Base-by-base conservation (phyloP, 2,329 filamentous ascomycete species). In the Monosporascus ibericus region DNA sequence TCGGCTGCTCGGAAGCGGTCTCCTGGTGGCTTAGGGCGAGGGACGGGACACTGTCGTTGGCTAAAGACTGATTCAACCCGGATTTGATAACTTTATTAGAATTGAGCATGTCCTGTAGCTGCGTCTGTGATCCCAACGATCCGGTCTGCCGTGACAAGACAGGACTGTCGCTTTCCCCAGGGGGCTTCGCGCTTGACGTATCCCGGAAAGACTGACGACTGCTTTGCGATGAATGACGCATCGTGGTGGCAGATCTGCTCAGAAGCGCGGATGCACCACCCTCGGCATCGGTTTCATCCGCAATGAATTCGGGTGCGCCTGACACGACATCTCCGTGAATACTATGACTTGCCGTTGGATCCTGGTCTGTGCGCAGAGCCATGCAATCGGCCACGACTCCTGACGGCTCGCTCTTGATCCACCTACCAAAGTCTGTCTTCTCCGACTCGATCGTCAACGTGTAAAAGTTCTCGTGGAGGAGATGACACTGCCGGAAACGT, bases 401-500 rank as follows among this genome's bases (percentile, higher is more conserved):
- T 1, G 88, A 82, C 7, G 88, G 84, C 58, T 92, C 88, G 60
- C 85, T 87, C 60, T 88, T 90, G 62, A 90, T 81, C 86, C 87
- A 94, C 49, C 88, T 82, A 42, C 86, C 85, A 55, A 83, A 79
- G 62, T 94, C 88, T 1, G 78, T 85, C 64, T 91, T 81, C 66
- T 94, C 89, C 2, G 89, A 87, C 56, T 94, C 89, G 47, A 89
- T 79, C 0, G 88, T 92, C 44, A 88, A 77, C 38, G 79, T 86
- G 65, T 89, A 92, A 68, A 94, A 92, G 67, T 92, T 92, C n/a
- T 88, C 86, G 65, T 94, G 89, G 17, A 94, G 71, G 6, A 90
- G 70, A 68, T 94, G 90, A 37, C 82, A 80, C 57, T 84, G 81
- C 38, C 87, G 79, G 65, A 90, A 92, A 20, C 79, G 79, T 60